Evolutionary conservation across 768 basidiomycete species (phyloP).

Genomic region (Paxillus involutus): DNA sequence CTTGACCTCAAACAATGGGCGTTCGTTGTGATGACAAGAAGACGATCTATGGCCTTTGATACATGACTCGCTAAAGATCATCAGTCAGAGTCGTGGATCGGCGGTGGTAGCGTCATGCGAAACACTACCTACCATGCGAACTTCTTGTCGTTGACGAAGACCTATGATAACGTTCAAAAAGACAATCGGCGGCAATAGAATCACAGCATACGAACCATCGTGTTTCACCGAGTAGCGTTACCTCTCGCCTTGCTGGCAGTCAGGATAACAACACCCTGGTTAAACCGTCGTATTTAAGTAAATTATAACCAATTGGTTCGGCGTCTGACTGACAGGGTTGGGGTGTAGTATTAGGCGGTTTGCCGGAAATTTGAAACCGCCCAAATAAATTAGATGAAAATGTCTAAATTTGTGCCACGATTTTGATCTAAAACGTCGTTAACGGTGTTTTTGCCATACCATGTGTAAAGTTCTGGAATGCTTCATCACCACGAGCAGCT

Average conservation of each 20-base stretch:
- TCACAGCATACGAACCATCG: slow-evolving; percentile 20
- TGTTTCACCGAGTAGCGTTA: neutral
- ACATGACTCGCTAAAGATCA: slow-evolving; percentile 70
- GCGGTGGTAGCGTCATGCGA: neutral
- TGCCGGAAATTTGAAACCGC: too few species aligned
- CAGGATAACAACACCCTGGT: too few species aligned
- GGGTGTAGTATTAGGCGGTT: too few species aligned
- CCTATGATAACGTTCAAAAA: slow-evolving; percentile 36
- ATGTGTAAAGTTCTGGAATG: too few species aligned
- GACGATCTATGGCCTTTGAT: slow-evolving; percentile 95
- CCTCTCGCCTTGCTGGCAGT: neutral
- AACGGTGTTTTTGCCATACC: too few species aligned
- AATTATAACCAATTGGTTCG: neutral
- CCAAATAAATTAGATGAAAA: too few species aligned
- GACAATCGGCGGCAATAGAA: neutral
- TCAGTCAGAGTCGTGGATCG: slow-evolving; percentile 12
- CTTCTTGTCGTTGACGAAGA: slow-evolving; percentile 73
- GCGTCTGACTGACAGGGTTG: neutral
- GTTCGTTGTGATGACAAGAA: slow-evolving; percentile 80
- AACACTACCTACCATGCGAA: slow-evolving; percentile 62
- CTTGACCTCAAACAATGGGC: slow-evolving; percentile 91
- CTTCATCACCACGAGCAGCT: too few species aligned
- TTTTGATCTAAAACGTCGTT: too few species aligned
- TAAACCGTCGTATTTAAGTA: neutral
- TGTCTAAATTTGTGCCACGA: too few species aligned